Evolutionary conservation across 441 rosid genomes (phyloP).

Genomic region (Manihot esculenta): DNA sequence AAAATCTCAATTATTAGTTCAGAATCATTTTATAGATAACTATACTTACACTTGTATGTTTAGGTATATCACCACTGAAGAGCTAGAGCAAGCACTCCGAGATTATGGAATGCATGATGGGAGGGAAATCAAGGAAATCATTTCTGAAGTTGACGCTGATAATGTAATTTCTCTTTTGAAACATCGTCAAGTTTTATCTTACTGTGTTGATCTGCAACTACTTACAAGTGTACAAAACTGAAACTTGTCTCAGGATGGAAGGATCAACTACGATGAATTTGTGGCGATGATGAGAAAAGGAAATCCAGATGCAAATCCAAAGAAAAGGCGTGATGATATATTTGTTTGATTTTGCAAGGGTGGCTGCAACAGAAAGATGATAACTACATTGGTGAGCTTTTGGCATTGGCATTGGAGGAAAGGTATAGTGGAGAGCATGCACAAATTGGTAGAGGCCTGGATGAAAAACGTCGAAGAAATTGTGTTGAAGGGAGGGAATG

Average conservation of each 20-base stretch:
- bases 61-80: conserved; percentile 83
- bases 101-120: conserved; percentile 87
- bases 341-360: conserved; percentile 23
- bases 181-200: background rate
- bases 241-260: conserved; percentile 47
- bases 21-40: background rate
- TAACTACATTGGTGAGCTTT: background rate
- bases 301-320: conserved; percentile 67
- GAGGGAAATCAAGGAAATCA: conserved; percentile 68
- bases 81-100: conserved; percentile 81
- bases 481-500: background rate
- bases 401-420: background rate
- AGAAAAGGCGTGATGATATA: conserved; percentile 50
- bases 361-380: background rate
- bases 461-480: background rate
- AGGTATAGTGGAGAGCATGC: background rate
- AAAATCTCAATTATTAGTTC: background rate
- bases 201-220: too few species aligned
- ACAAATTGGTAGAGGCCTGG: background rate
- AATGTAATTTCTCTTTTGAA: conserved; percentile 30
- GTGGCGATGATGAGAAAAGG: conserved; percentile 95
- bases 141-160: conserved; percentile 76
- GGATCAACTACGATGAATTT: conserved; percentile 76
- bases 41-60: too few species aligned
- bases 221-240: too few species aligned